Percentiles rank a stretch among this genome's conserved stretches.
phyloP scores from a whole-genome alignment of 768 basidiomycete genomes.

The Russula olivacea region DNA sequence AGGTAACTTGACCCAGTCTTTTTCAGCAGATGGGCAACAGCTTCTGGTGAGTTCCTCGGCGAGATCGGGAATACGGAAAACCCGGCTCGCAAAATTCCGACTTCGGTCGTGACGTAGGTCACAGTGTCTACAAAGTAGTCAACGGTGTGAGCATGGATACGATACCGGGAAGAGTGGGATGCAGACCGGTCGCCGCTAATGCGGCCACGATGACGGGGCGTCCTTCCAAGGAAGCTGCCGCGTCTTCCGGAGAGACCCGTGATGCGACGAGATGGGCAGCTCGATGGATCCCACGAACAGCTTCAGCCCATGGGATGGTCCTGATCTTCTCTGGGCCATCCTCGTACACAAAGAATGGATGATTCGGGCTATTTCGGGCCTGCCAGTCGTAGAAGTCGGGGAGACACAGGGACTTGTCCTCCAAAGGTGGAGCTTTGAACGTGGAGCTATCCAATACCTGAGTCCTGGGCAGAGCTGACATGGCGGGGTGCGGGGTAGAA shows the following conservation, averaged over 20 bases:
- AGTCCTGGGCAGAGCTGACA: constrained; percentile 23
- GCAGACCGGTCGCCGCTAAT: constrained; percentile 25
- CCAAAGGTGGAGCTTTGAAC: constrained; percentile 27
- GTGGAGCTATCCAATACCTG: constrained; percentile 24
- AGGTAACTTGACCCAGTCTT: constrained; percentile 31
- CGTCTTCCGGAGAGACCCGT: constrained; percentile 8
- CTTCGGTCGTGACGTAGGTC: constrained; percentile 26
- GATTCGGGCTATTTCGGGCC: constrained; percentile 20
- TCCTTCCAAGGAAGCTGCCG: constrained; percentile 12
- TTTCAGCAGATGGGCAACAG: constrained; percentile 29
- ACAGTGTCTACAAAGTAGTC: constrained; percentile 24
- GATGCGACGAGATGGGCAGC: constrained; percentile 19
- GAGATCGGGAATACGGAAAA: constrained; percentile 37
- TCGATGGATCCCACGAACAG: constrained; percentile 24
- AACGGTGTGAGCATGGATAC: not conserved
- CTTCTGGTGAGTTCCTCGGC: constrained; percentile 40
- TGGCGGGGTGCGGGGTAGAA: constrained; percentile 1
- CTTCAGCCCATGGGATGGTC: constrained; percentile 25
- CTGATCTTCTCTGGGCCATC: constrained; percentile 14
- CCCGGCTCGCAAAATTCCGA: constrained; percentile 39
- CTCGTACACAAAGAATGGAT: constrained; percentile 26
- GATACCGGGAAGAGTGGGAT: not conserved
- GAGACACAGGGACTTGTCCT: constrained; percentile 24
- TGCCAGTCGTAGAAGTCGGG: constrained; percentile 32
- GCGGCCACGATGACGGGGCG: constrained; percentile 23